These are phyloP conservation scores for Blastobotrys elegans DNA, from an alignment of 1,139 yeast genomes.

Conservation along the genomic window DNA sequence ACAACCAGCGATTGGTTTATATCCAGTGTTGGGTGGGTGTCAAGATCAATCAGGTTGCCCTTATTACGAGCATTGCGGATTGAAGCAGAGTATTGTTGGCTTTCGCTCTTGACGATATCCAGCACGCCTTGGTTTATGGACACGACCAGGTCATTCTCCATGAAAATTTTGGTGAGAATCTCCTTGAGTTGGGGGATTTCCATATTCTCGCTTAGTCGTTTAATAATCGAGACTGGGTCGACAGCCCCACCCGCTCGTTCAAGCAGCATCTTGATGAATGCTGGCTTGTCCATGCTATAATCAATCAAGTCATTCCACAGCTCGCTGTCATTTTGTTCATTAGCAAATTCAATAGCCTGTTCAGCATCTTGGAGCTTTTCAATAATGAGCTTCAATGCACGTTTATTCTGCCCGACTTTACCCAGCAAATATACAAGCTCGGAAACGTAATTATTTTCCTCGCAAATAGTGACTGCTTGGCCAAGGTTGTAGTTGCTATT, in stretches of 20 bases:
- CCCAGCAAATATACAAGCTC: constrained; percentile 83
- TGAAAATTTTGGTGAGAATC: constrained; percentile 58
- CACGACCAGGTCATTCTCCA: constrained; percentile 57
- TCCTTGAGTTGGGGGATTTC: constrained; percentile 61
- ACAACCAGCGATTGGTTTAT: constrained; percentile 4
- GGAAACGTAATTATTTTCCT: constrained; percentile 46
- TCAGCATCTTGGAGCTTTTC: constrained; percentile 73
- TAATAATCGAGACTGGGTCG: constrained; percentile 64
- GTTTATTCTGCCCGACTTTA: constrained; percentile 71
- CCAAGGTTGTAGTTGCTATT: constrained; percentile 62
- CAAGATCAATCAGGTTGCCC: constrained; percentile 17
- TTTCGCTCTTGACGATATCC: constrained; percentile 57
- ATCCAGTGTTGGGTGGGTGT: constrained; percentile 1
- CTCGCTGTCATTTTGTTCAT: constrained; percentile 62
- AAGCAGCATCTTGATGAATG: constrained; percentile 68
- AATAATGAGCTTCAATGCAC: constrained; percentile 72
- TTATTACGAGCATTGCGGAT: constrained; percentile 18
- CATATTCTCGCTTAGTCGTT: constrained; percentile 57
- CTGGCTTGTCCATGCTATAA: constrained; percentile 67
- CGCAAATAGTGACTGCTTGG: constrained; percentile 61
- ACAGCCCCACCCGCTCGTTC: constrained; percentile 39
- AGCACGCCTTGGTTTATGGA: constrained; percentile 56
- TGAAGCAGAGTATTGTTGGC: constrained; percentile 33
- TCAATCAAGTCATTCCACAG: constrained; percentile 74
- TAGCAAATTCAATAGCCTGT: constrained; percentile 78